These are phyloP conservation scores for Maudiozyma turicensis DNA, from an alignment of 805 yeast genomes.

Conservation along the genomic window DNA sequence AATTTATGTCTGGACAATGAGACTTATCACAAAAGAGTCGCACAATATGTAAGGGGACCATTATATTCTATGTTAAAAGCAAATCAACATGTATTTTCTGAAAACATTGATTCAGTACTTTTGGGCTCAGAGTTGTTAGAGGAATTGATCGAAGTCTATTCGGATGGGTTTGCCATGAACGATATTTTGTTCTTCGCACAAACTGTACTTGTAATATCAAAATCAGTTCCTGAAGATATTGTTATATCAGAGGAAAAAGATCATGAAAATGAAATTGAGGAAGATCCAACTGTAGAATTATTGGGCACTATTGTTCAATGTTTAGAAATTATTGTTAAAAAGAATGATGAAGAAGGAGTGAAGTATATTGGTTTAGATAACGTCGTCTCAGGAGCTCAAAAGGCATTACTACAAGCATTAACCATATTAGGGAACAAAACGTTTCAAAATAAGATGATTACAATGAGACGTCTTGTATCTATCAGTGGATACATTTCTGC, in stretches of 20 bases:
- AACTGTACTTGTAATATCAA: conserved; percentile 8
- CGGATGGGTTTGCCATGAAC: conserved; percentile 1
- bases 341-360: conserved; percentile 7
- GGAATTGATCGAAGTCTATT: conserved; percentile 12
- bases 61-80: conserved; percentile 10
- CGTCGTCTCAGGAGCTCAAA: conserved; percentile 10
- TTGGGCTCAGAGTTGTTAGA: conserved; percentile 17
- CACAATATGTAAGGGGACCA: conserved; percentile 10
- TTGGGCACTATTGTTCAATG: conserved; percentile 12
- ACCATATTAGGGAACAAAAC: conserved; percentile 10
- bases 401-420: conserved; percentile 10
- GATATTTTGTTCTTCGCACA: conserved; percentile 10
- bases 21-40: conserved; percentile 9
- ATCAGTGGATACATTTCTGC: conserved; percentile 24
- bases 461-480: conserved; percentile 23
- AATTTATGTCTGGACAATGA: conserved; percentile 22
- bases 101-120: conserved; percentile 10
- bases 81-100: conserved; percentile 8
- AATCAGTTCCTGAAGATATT: conserved; percentile 6
- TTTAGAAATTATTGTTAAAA: conserved; percentile 13
- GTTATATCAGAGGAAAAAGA: conserved; percentile 2
- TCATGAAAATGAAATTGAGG: conserved; percentile 11
- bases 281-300: conserved; percentile 18
- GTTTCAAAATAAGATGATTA: conserved; percentile 24
- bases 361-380: conserved; percentile 6